Percentiles rank a stretch among this genome's conserved stretches.
phyloP scores from a whole-genome alignment of 116 monocot genomes.

The Dioscorea cayenensis region DNA sequence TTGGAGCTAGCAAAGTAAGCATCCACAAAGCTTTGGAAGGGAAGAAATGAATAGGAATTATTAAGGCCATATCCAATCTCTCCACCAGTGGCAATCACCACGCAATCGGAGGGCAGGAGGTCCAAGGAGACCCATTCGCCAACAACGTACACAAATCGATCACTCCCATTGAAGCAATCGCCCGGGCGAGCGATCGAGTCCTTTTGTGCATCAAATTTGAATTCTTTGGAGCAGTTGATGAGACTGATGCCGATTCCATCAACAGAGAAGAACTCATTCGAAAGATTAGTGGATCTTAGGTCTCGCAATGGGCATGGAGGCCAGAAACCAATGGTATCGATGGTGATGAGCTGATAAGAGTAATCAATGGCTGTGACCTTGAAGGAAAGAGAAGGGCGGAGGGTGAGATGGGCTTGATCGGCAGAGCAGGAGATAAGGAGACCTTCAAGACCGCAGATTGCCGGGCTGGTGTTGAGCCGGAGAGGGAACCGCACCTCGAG shows the following conservation, averaged over 20 bases:
- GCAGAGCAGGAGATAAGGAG: not conserved
- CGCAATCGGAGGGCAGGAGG: not conserved
- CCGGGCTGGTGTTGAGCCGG: not conserved
- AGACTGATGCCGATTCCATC: not conserved
- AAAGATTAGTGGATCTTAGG: not conserved
- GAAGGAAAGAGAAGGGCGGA: not conserved
- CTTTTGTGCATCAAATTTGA: not conserved
- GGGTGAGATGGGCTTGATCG: not conserved
- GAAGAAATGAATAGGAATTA: not conserved
- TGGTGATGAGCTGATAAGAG: not conserved
- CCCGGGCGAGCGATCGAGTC: not conserved
- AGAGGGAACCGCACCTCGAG: slow-evolving; percentile 1
- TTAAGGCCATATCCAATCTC: not conserved
- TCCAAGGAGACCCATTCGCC: not conserved
- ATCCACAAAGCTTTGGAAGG: not conserved
- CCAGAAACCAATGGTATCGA: not conserved
- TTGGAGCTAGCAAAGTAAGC: not conserved
- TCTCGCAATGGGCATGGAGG: not conserved
- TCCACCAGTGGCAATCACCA: not conserved
- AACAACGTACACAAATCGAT: not conserved
- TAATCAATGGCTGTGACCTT: slow-evolving; percentile 6
- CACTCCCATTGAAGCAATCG: not conserved
- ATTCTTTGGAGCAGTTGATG: slow-evolving; percentile 4
- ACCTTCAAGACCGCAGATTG: not conserved
- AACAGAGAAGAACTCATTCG: too few species aligned